Percentiles rank a stretch among this genome's conserved stretches.
These are phyloP conservation scores for Piromyces sp. DNA, from an alignment of 192 early-diverging fungal genomes.

Conservation along the genomic window DNA sequence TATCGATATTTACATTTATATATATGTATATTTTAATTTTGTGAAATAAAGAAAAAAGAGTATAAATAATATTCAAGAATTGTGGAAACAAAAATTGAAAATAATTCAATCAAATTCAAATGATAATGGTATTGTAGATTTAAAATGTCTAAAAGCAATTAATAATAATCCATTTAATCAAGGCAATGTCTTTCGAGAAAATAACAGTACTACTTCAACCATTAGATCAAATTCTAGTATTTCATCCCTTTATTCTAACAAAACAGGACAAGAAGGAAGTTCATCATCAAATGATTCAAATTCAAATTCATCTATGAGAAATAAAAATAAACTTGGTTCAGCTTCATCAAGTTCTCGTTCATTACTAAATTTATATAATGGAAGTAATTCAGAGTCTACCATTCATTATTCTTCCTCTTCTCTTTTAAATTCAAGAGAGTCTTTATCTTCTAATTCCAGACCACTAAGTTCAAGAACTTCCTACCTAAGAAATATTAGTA, in stretches of 20 bases:
- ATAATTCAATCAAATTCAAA: not conserved
- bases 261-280: no score
- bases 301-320: not conserved
- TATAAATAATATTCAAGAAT: conserved; percentile 7
- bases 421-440: not conserved
- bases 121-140: not conserved
- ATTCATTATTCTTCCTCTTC: not conserved
- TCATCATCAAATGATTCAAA: not conserved
- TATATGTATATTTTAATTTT: not conserved
- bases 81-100: conserved; percentile 8
- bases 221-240: no score
- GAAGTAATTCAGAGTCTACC: not conserved
- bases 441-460: not conserved
- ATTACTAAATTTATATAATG: not conserved
- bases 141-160: not conserved
- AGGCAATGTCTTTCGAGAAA: not conserved
- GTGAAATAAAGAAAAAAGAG: not conserved
- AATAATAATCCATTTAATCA: not conserved
- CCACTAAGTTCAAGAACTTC: not conserved
- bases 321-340: not conserved
- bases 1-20: not conserved
- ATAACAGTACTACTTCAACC: not conserved
- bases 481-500: not conserved
- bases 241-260: no score
- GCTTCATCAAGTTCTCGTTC: not conserved